A percentile compares a stretch with the other conserved stretches of the same genome.
Conservation (phyloP, 2,329 filamentous ascomycete species). For the Aspergillus terreus region DNA sequence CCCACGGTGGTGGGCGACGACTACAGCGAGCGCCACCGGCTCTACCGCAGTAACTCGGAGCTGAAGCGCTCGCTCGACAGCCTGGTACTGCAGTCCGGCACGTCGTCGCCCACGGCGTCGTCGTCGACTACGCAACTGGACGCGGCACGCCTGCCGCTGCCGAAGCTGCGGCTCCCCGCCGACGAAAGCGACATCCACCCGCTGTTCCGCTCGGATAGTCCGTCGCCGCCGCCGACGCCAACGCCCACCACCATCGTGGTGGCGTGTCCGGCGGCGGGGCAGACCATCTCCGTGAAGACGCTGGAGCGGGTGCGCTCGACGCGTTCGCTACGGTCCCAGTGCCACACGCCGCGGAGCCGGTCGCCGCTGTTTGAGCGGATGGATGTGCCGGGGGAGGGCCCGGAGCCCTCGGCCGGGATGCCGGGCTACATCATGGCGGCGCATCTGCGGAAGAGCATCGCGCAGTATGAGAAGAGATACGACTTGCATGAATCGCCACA, state of each 20-base stretch:
- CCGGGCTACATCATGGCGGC: slow-evolving; percentile 17
- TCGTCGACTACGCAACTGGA: slow-evolving; percentile 13
- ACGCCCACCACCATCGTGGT: slow-evolving; percentile 53
- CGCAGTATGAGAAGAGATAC: slow-evolving; percentile 23
- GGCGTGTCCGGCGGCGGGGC: slow-evolving; percentile 53
- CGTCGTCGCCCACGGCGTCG: slow-evolving; percentile 18
- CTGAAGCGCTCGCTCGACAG: slow-evolving; percentile 25
- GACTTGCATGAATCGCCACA: slow-evolving; percentile 27
- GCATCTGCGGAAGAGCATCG: slow-evolving; percentile 20
- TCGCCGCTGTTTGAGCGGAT: slow-evolving; percentile 17
- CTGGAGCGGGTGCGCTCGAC: slow-evolving; percentile 35
- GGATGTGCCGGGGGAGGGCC: slow-evolving; percentile 6
- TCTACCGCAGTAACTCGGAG: slow-evolving; percentile 14
- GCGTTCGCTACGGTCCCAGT: slow-evolving; percentile 28
- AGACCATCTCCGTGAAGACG: slow-evolving; percentile 44
- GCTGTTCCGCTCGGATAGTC: slow-evolving; percentile 53
- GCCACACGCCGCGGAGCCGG: slow-evolving; percentile 16
- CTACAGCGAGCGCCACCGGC: neutral
- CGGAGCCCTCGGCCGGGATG: neutral
- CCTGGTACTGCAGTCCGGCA: slow-evolving; percentile 15
- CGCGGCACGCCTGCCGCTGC: slow-evolving; percentile 8
- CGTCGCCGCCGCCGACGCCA: slow-evolving; percentile 49
- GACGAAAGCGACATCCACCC: slow-evolving; percentile 56
- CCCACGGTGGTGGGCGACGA: slow-evolving; percentile 7
- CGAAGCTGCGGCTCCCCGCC: slow-evolving; percentile 22